phyloP scores from a whole-genome alignment of 352 stramenopile genomes.

The Phytopythium aichiense region DNA sequence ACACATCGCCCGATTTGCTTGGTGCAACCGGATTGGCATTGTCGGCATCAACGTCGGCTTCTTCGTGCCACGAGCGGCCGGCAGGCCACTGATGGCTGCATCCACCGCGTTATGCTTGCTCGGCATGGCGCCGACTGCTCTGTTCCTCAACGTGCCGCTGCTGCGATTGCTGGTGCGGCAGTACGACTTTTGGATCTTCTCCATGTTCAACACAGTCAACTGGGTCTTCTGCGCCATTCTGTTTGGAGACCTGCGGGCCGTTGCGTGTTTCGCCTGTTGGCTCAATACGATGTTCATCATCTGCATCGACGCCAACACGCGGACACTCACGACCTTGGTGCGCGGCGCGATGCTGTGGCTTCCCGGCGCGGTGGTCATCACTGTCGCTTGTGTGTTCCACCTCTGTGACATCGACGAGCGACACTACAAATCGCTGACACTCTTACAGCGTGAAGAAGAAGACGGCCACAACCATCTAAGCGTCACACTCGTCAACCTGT shows the following conservation, averaged over 20 bases:
- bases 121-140: slow-evolving; percentile 4
- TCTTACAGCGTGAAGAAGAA: slow-evolving; percentile 9
- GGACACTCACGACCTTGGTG: slow-evolving; percentile 9
- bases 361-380: slow-evolving; percentile 11
- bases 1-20: not conserved
- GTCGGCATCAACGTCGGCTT: slow-evolving; percentile 15
- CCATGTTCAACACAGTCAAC: slow-evolving; percentile 13
- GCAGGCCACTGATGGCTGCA: slow-evolving; percentile 7
- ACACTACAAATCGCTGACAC: slow-evolving; percentile 7
- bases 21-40: slow-evolving; percentile 15
- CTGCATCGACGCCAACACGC: slow-evolving; percentile 21
- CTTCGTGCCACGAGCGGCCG: slow-evolving; percentile 3
- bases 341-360: slow-evolving; percentile 12
- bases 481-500: slow-evolving; percentile 18
- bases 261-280: slow-evolving; percentile 14
- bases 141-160: slow-evolving; percentile 14
- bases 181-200: slow-evolving; percentile 27
- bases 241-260: slow-evolving; percentile 10
- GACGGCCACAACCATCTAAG: slow-evolving; percentile 6
- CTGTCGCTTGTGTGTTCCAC: slow-evolving; percentile 6
- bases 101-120: slow-evolving; percentile 6
- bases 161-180: slow-evolving; percentile 10
- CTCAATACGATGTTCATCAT: slow-evolving; percentile 14
- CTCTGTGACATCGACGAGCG: slow-evolving; percentile 14
- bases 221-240: slow-evolving; percentile 12